Evolutionary conservation across 2,329 filamentous ascomycete species (phyloP).

Genomic region (Aspergillus pseudonomiae): DNA sequence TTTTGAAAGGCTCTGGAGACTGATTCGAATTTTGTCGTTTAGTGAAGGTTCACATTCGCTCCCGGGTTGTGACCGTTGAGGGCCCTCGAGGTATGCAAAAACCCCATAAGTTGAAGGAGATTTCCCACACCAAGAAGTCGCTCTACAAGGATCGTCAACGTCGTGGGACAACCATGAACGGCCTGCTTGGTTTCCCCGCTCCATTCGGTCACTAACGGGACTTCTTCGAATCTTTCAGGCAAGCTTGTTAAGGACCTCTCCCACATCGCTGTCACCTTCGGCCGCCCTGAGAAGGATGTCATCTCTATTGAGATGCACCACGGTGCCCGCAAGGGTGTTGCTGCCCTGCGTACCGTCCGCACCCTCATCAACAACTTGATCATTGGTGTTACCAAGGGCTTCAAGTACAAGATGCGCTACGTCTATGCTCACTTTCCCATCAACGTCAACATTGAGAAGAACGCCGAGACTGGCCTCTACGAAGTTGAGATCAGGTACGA

Average conservation of each 20-base stretch:
- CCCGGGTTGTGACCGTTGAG: constrained; percentile 93
- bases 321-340: constrained; percentile 95
- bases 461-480: constrained; percentile 80
- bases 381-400: constrained; percentile 97
- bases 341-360: constrained; percentile 95
- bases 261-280: constrained; percentile 96
- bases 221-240: constrained; percentile 54
- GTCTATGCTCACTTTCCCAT: constrained; percentile 99
- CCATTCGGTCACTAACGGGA: constrained; percentile 5
- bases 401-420: constrained; percentile 99
- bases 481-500: constrained; percentile 97
- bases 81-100: constrained; percentile 77
- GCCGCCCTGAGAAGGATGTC: constrained; percentile 77
- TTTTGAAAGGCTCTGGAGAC: constrained; percentile 19
- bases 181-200: not conserved
- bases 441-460: constrained; percentile 99
- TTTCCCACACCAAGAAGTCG: constrained; percentile 4
- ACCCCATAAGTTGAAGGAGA: not conserved
- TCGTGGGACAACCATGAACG: not conserved
- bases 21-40: constrained; percentile 41
- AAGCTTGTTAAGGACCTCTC: constrained; percentile 96
- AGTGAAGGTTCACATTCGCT: constrained; percentile 99
- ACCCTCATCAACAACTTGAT: constrained; percentile 99
- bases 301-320: constrained; percentile 99
- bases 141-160: not conserved